These are phyloP conservation scores for Aureobasidium leucospermi DNA, from an alignment of 2,329 filamentous ascomycete genomes.

Conservation along the genomic window DNA sequence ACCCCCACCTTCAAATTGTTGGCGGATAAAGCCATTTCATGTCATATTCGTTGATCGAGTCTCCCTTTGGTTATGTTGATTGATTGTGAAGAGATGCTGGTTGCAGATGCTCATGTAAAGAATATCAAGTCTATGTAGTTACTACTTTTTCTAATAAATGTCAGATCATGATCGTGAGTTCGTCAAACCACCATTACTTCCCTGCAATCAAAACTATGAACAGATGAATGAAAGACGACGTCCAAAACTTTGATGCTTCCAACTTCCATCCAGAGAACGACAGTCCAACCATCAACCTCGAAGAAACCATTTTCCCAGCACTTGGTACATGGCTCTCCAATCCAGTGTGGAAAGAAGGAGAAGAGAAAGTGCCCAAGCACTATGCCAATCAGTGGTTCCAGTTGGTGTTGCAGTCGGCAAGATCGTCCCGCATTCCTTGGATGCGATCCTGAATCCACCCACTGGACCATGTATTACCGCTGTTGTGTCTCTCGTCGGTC, in stretches of 20 bases:
- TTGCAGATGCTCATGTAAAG: background rate
- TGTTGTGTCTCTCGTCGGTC: constrained; percentile 23
- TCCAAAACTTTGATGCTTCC: background rate
- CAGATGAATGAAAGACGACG: background rate
- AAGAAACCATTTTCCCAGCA: constrained; percentile 10
- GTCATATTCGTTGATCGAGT: background rate
- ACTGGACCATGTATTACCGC: constrained; percentile 23
- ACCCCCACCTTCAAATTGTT: background rate
- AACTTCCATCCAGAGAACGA: background rate
- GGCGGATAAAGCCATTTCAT: constrained; percentile 1
- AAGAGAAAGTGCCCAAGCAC: background rate
- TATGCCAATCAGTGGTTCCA: constrained; percentile 17
- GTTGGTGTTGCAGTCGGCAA: constrained; percentile 20
- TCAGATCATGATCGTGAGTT: background rate
- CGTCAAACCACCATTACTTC: background rate
- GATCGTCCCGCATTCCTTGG: constrained; percentile 19
- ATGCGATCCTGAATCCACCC: constrained; percentile 27
- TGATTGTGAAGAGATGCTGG: background rate
- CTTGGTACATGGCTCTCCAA: constrained; percentile 3
- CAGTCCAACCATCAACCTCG: background rate
- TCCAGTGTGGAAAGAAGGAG: background rate
- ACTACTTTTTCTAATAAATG: background rate
- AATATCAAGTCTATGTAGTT: background rate
- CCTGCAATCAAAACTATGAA: background rate
- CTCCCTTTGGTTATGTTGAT: background rate